Conservation (phyloP, 1,139 yeast species). For the Magnusiomyces paraingens region DNA sequence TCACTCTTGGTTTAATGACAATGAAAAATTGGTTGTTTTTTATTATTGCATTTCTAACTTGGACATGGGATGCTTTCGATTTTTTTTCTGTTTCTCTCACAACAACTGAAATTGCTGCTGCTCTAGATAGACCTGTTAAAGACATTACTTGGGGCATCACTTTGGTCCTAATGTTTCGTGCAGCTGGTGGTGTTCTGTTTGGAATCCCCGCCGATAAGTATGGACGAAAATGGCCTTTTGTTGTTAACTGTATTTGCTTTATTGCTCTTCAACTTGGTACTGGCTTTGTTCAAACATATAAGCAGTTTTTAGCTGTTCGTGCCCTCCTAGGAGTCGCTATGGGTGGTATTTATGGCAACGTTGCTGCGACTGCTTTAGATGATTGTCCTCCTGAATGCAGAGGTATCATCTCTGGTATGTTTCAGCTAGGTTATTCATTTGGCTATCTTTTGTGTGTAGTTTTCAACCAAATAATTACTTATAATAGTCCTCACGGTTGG, state of each 20-base stretch:
- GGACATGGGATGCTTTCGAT: slow-evolving; percentile 80
- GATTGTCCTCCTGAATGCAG: slow-evolving; percentile 55
- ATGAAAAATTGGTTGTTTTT: slow-evolving; percentile 55
- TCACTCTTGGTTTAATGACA: slow-evolving; percentile 43
- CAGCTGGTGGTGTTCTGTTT: slow-evolving; percentile 69
- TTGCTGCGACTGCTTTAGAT: slow-evolving; percentile 62
- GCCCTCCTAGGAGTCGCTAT: slow-evolving; percentile 61
- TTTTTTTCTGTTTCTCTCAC: slow-evolving; percentile 64
- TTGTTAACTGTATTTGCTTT: slow-evolving; percentile 47
- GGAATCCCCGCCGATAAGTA: slow-evolving; percentile 61
- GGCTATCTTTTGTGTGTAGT: slow-evolving; percentile 61
- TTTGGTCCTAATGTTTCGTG: slow-evolving; percentile 67
- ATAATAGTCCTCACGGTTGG: slow-evolving; percentile 54
- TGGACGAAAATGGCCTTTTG: slow-evolving; percentile 69
- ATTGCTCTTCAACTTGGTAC: slow-evolving; percentile 61
- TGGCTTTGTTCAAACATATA: slow-evolving; percentile 59
- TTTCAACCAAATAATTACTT: slow-evolving; percentile 50
- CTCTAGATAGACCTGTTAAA: slow-evolving; percentile 44
- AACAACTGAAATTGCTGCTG: slow-evolving; percentile 48
- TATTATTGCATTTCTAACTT: slow-evolving; percentile 56
- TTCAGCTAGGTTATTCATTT: slow-evolving; percentile 69
- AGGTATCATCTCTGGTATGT: slow-evolving; percentile 58
- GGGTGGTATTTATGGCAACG: slow-evolving; percentile 67
- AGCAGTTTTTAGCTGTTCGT: slow-evolving; percentile 63
- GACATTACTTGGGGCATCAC: slow-evolving; percentile 77